Conservation (phyloP, 2,329 filamentous ascomycete genomes). For the Aureobasidium leucospermi region DNA sequence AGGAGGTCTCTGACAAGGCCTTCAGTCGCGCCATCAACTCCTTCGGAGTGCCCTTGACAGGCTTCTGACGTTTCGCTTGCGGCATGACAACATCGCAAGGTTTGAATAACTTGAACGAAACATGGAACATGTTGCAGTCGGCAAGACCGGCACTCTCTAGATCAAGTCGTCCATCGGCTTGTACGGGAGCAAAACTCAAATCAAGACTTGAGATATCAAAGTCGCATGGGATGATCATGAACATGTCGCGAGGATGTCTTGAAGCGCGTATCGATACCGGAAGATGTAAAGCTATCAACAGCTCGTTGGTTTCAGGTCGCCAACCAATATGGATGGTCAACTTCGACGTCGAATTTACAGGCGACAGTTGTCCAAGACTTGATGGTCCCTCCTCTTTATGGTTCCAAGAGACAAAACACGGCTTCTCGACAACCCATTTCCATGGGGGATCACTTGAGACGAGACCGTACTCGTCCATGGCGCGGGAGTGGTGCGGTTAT, state of each 20-base stretch:
- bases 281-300: constrained; percentile 7
- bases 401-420: background rate
- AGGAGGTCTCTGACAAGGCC: background rate
- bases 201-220: background rate
- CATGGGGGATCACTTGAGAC: background rate
- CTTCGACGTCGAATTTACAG: background rate
- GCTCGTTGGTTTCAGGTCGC: background rate
- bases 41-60: background rate
- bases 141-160: background rate
- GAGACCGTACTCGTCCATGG: background rate
- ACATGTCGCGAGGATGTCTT: background rate
- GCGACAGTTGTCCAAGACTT: background rate
- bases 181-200: background rate
- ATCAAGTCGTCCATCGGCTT: background rate
- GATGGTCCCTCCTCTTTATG: background rate
- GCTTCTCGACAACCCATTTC: background rate
- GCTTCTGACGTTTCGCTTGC: background rate
- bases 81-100: background rate
- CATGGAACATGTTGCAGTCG: background rate
- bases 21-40: background rate
- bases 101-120: background rate
- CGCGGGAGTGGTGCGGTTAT: background rate
- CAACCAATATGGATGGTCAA: background rate
- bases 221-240: background rate
- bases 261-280: background rate